phyloP scores from a whole-genome alignment of 2,329 filamentous ascomycete species.

The Aspergillus aculeatinus region DNA sequence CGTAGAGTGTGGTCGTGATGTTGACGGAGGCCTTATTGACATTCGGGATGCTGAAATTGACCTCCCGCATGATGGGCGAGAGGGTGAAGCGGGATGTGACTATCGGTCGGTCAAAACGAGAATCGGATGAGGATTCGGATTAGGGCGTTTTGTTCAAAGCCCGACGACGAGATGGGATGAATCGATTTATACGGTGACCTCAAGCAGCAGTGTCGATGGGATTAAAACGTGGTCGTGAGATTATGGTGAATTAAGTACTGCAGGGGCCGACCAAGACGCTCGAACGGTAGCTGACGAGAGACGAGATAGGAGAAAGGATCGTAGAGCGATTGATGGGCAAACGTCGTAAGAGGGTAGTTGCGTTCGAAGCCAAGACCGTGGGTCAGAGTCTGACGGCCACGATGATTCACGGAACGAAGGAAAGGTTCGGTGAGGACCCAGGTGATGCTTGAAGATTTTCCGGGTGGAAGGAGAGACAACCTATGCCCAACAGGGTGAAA shows the following conservation, averaged over 20 bases:
- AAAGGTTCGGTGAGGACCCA: constrained; percentile 2
- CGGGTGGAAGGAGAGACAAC: constrained; percentile 5
- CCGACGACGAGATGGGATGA: not conserved
- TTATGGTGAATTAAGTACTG: not conserved
- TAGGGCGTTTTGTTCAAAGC: not conserved
- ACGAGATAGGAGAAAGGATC: constrained; percentile 10
- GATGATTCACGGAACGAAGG: constrained; percentile 14
- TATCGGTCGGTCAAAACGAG: constrained; percentile 5
- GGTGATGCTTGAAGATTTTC: not conserved
- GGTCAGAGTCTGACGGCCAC: constrained; percentile 16
- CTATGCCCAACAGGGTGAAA: not conserved
- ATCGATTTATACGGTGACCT: not conserved
- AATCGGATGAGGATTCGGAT: constrained; percentile 9
- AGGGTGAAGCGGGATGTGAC: constrained; percentile 3
- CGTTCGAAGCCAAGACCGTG: constrained; percentile 22
- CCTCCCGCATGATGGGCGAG: constrained; percentile 83
- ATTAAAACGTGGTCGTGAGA: not conserved
- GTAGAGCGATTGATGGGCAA: constrained; percentile 14
- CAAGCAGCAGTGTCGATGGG: not conserved
- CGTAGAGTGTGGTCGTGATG: constrained; percentile 97
- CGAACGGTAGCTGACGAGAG: constrained; percentile 9
- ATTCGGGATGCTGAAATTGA: constrained; percentile 99
- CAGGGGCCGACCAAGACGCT: not conserved
- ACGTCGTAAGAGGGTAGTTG: constrained; percentile 19
- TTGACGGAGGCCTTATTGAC: constrained; percentile 99